phyloP scores from a whole-genome alignment of 2,329 filamentous ascomycete species.

The Pyrenochaeta sp. region DNA sequence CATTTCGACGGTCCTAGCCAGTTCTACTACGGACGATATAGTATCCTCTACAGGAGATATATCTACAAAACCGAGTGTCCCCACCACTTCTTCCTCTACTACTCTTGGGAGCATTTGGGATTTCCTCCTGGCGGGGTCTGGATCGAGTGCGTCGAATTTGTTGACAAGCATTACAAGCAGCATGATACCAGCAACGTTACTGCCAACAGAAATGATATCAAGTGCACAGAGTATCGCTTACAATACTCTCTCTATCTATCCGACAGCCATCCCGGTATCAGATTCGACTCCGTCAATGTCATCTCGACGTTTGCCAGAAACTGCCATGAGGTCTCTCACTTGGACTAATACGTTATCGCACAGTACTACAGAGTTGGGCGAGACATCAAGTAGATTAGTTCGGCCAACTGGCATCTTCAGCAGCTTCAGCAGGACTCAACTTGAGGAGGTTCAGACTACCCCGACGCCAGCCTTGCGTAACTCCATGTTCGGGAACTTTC shows the following conservation, averaged over 20 bases:
- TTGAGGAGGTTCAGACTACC: background rate
- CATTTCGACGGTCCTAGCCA: background rate
- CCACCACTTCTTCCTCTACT: background rate
- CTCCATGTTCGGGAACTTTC: background rate
- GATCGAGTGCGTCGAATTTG: background rate
- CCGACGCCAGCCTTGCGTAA: background rate
- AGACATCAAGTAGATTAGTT: background rate
- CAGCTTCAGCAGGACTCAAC: background rate
- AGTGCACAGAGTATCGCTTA: background rate
- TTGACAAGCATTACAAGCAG: background rate
- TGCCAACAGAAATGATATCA: background rate
- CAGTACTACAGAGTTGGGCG: background rate
- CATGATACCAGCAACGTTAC: background rate
- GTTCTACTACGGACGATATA: background rate
- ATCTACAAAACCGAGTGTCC: background rate
- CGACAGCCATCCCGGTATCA: background rate
- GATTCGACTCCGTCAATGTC: background rate
- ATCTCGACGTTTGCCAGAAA: background rate
- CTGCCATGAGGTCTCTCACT: background rate
- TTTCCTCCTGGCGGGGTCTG: background rate
- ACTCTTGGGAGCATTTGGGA: background rate
- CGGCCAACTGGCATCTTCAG: background rate
- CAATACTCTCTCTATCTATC: background rate
- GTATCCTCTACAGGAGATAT: background rate
- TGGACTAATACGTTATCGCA: background rate